Base-by-base conservation (phyloP, 1,139 yeast genomes). In the Torulaspora pretoriensis region DNA sequence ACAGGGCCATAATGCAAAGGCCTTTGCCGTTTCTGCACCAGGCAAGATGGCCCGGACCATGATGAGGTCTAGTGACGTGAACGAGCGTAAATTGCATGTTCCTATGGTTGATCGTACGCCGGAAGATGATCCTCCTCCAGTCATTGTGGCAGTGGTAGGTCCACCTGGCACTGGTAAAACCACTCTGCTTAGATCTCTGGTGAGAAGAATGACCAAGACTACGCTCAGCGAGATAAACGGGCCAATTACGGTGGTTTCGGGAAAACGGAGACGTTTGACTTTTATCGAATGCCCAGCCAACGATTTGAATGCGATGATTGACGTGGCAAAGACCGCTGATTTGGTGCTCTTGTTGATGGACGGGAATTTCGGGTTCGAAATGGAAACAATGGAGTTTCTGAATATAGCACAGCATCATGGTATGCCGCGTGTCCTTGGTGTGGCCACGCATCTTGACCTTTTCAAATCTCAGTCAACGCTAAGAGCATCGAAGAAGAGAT, bases 91-190 rank as follows among this genome's bases (percentile, higher is more conserved):
- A 63, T 75, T 85, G 60, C 98, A 92, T 72, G 97, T 90, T 24
- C 98, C 98, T 12, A 89, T 92, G 97, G 85, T 92, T 42, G 96
- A 92, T 62, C 75, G 98, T 58, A 89, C 97, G 0, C 97, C 98
- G 0, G 98, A 92, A 46, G 97, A 90, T 58, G 94, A 84, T 60
- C 97, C 98, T 1, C 97, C 98, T 29, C 98, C 98, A 44, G 84
- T 92, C 17, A 82, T 94, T 46, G 88, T 94, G 29, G 97, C 97
- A 0, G 96, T 92, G 5, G 97, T 92, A 13, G 99, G 99, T 0
- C 99, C 99, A 8, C 96, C 96, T 7, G 99, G 99, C 8, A 92
- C 97, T 0, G 99, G 99, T 53, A 94, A 94, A 64, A 80, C 97
- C 14, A 92, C 98, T 0, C 73, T 94, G 60, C 88, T 94, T 61